Evolutionary conservation across 371 early-diverging fungal genomes (phyloP).

Genomic region (Mucor mucedo): DNA sequence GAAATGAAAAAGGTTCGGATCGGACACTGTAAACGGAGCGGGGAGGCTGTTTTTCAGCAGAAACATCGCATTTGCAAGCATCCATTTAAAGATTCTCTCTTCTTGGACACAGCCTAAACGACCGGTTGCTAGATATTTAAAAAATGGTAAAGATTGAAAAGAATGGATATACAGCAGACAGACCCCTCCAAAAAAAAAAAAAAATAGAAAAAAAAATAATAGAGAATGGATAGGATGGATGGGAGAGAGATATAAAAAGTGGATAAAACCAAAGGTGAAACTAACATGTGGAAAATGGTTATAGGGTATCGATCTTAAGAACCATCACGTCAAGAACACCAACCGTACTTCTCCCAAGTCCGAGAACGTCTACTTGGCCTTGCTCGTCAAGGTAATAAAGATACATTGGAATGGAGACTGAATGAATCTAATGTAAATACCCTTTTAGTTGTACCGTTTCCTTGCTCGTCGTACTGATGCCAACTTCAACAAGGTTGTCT

Average conservation of each 20-base stretch:
- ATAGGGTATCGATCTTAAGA: conserved; percentile 96
- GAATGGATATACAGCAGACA: no score
- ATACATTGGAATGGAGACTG: background rate
- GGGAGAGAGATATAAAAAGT: background rate
- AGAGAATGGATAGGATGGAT: conserved; percentile 7
- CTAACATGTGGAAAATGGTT: background rate
- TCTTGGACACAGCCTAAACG: conserved; percentile 32
- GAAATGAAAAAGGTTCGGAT: background rate
- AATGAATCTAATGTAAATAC: background rate
- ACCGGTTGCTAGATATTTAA: conserved; percentile 30
- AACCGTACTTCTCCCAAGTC: conserved; percentile 88
- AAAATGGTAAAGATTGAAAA: conserved; percentile 22
- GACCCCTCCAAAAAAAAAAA: no score
- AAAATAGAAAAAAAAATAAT: background rate
- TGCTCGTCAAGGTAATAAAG: conserved; percentile 90
- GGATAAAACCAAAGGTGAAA: background rate
- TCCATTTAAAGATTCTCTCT: conserved; percentile 27
- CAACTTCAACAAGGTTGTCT: conserved; percentile 97
- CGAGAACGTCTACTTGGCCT: conserved; percentile 91
- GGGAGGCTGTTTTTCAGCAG: background rate
- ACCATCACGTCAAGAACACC: conserved; percentile 94
- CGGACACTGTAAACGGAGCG: background rate
- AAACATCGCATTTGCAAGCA: conserved; percentile 12
- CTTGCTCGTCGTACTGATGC: conserved; percentile 97
- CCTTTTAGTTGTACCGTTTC: conserved; percentile 92